phyloP scores from a whole-genome alignment of 176 grass and related monocot genomes.

The Triticum monococcum region DNA sequence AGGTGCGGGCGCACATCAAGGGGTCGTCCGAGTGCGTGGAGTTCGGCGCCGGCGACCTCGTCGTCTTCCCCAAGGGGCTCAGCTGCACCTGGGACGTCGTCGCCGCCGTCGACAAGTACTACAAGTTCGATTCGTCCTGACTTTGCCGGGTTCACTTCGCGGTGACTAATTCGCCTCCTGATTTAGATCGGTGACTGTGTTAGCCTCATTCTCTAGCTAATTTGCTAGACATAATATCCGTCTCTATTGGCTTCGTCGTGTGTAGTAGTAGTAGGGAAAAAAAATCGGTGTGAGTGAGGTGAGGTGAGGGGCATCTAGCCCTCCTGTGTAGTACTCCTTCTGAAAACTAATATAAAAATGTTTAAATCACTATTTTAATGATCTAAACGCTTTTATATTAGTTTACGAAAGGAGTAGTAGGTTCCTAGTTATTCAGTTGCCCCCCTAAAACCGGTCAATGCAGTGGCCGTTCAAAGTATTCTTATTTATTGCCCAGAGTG shows the following conservation, averaged over 20 bases:
- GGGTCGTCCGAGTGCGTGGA: constrained; percentile 75
- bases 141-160: not conserved
- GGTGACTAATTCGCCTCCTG: constrained; percentile 13
- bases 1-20: constrained; percentile 69
- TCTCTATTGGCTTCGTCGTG: not conserved
- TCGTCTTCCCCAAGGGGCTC: constrained; percentile 85
- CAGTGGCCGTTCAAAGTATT: constrained; percentile 43
- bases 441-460: constrained; percentile 33
- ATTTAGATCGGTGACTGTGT: not conserved
- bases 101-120: constrained; percentile 84
- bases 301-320: constrained; percentile 16
- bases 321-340: constrained; percentile 18
- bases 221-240: constrained; percentile 24
- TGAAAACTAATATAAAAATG: too few species aligned
- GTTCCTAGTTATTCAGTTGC: constrained; percentile 24
- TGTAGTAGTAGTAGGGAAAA: not conserved
- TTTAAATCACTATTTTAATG: too few species aligned
- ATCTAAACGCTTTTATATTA: too few species aligned
- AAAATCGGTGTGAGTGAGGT: not conserved
- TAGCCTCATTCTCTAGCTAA: constrained; percentile 46
- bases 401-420: too few species aligned
- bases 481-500: constrained; percentile 40
- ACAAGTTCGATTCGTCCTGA: constrained; percentile 89
- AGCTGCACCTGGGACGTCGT: constrained; percentile 91
- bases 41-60: constrained; percentile 88